phyloP scores from a whole-genome alignment of 768 basidiomycete species.

The Amanita thiersii region DNA sequence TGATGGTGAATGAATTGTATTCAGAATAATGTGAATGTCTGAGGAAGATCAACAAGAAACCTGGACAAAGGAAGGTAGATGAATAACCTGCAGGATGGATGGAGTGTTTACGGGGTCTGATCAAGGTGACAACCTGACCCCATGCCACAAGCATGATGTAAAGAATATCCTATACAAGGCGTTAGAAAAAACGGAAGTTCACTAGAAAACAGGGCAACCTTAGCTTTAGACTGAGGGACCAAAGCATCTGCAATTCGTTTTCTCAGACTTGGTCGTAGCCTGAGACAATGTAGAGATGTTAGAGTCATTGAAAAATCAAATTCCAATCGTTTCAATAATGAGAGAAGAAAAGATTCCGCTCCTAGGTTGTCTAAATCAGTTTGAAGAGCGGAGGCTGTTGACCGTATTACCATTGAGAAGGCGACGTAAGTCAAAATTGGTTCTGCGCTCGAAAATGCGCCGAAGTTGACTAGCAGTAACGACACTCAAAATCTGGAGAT shows the following conservation, averaged over 20 bases:
- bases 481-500: slow-evolving; percentile 88
- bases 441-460: slow-evolving; percentile 79
- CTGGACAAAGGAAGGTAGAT: background rate
- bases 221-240: slow-evolving; percentile 75
- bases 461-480: slow-evolving; percentile 81
- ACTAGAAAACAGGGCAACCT: slow-evolving; percentile 32
- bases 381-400: background rate
- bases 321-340: slow-evolving; percentile 64
- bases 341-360: slow-evolving; percentile 72
- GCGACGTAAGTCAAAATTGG: slow-evolving; percentile 85
- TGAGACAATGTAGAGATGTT: slow-evolving; percentile 75
- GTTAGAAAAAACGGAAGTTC: background rate
- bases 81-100: slow-evolving; percentile 82
- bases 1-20: slow-evolving; percentile 81
- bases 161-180: slow-evolving; percentile 64
- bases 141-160: slow-evolving; percentile 84
- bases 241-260: slow-evolving; percentile 73
- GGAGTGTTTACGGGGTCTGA: slow-evolving; percentile 87
- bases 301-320: slow-evolving; percentile 75
- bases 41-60: slow-evolving; percentile 2
- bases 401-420: slow-evolving; percentile 49
- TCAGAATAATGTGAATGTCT: slow-evolving; percentile 91
- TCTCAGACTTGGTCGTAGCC: slow-evolving; percentile 60
- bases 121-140: slow-evolving; percentile 75
- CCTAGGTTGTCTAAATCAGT: slow-evolving; percentile 33